A percentile compares a stretch with the other conserved stretches of the same genome.
Conservation (phyloP, 1,284 basidiomycete genomes). For the Athelia sp. region DNA sequence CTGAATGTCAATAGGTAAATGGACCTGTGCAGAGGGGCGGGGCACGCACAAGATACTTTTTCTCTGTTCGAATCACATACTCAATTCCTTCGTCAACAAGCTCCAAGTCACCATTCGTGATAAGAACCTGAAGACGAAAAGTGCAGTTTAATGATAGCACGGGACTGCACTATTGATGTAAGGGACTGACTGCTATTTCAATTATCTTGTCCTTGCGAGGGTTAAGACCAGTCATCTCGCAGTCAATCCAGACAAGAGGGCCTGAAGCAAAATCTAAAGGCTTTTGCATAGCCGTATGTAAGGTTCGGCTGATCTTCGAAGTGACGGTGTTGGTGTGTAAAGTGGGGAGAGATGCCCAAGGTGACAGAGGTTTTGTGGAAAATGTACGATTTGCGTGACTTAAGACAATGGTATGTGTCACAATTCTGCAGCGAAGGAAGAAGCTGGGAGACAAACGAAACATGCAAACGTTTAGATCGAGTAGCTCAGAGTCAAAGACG, state of each 20-base stretch:
- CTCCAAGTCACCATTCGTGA: slow-evolving; percentile 77
- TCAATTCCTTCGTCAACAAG: slow-evolving; percentile 71
- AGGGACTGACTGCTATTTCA: slow-evolving; percentile 59
- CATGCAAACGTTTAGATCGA: too few species aligned
- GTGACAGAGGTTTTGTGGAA: too few species aligned
- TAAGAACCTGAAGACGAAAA: slow-evolving; percentile 61
- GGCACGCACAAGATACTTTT: slow-evolving; percentile 39
- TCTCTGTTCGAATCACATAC: slow-evolving; percentile 67
- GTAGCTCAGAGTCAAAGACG: too few species aligned
- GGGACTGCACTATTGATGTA: too few species aligned
- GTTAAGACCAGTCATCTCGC: slow-evolving; percentile 80
- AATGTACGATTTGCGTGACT: too few species aligned
- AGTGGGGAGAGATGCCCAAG: too few species aligned
- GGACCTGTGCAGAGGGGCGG: not conserved
- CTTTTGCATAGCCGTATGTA: slow-evolving; percentile 7
- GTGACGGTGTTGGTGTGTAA: too few species aligned
- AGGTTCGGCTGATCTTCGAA: not conserved
- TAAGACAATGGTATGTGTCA: too few species aligned
- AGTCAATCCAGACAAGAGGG: slow-evolving; percentile 85
- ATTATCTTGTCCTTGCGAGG: slow-evolving; percentile 65
- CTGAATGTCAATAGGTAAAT: slow-evolving; percentile 1
- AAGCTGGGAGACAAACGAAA: too few species aligned
- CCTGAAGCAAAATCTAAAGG: slow-evolving; percentile 47
- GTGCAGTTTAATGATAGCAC: too few species aligned
- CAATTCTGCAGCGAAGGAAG: too few species aligned